Conservation (phyloP, 345 rosid genomes). For the Citrus glauca region DNA sequence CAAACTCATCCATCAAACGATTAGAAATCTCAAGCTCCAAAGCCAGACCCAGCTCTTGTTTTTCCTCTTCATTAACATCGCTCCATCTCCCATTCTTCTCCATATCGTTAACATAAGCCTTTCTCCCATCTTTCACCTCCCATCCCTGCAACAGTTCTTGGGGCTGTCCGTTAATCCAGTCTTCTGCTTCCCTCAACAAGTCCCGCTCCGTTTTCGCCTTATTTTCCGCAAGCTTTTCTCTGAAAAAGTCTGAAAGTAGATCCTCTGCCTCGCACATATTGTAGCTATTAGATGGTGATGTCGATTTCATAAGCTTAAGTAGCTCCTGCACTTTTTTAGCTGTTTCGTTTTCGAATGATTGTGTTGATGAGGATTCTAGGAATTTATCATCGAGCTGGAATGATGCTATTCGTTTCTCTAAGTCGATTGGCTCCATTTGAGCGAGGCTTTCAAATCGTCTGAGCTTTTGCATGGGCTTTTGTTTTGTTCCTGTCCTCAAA, state of each 20-base stretch:
- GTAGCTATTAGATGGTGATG: background rate
- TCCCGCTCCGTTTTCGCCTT: background rate
- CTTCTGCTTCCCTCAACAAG: constrained; percentile 35
- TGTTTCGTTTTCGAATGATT: background rate
- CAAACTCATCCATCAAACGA: constrained; percentile 52
- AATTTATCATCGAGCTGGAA: constrained; percentile 27
- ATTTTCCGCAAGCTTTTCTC: constrained; percentile 32
- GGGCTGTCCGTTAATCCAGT: constrained; percentile 53
- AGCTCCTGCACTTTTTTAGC: constrained; percentile 9
- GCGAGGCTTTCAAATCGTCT: constrained; percentile 35
- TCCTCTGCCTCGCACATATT: constrained; percentile 20
- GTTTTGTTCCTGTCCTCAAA: constrained; percentile 35
- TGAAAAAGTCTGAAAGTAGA: constrained; percentile 45
- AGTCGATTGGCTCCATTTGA: constrained; percentile 49
- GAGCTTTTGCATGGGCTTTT: constrained; percentile 34
- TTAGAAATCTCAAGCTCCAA: constrained; percentile 47
- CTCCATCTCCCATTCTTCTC: constrained; percentile 41
- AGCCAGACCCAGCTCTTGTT: constrained; percentile 30
- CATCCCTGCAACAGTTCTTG: constrained; percentile 47
- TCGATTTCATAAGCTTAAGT: constrained; percentile 14
- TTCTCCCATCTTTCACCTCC: constrained; percentile 50
- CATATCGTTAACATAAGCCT: constrained; percentile 45
- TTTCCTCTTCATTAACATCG: constrained; percentile 24
- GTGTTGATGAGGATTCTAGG: background rate
- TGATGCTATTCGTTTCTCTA: constrained; percentile 52